Base-by-base conservation (phyloP, 768 basidiomycete genomes). In the Coprinopsis marcescibilis region DNA sequence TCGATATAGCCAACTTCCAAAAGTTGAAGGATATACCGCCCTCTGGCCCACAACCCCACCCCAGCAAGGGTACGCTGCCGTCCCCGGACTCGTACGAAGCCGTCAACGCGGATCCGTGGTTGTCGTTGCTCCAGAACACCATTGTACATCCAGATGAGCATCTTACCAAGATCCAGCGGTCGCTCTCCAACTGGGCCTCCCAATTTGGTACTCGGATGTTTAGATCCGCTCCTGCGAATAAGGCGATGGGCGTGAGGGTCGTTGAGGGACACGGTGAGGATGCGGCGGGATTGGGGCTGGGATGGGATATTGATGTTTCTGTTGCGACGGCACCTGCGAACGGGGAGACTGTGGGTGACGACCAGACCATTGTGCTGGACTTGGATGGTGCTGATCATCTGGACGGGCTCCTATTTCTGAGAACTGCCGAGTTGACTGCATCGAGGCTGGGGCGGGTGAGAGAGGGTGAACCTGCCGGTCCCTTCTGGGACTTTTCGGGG, bases 371-470 rank as follows among this genome's bases (percentile, higher is more conserved):
- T 33, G 17, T 20, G 1, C 70, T 70, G 11, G 66, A 77, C 41
- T 60, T 82, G 34, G 65, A 68, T 12, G 81, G 75, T n/a, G 71
- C 69, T 4, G 76, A 77, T 43, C 57, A 65, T 32, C 53, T 75
- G 23, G 84, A 86, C 57, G 84, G 84, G 7, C 76, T 75, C 14
- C 54, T 88, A 39, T 88, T 88, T 57, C 53, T 82, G 29, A 66
- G 82, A 36, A 65, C 67, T 0, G 83, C 81, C 3, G 71, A 72
- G 48, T 52, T 82, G 56, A 77, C 77, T 3, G 65, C 69, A 19
- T 65, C 71, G 46, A 61, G 70, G 46, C 65, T 66, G 59, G 65
- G 65, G 19, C 60, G 67, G 56, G 57, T 66, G 7, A 58, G 64
- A 13, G 69, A 74, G 43, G 72, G 70, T 0, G 65, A 54, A 20